Conservation (phyloP, 768 basidiomycete species). For the Tylopilus balloui region DNA sequence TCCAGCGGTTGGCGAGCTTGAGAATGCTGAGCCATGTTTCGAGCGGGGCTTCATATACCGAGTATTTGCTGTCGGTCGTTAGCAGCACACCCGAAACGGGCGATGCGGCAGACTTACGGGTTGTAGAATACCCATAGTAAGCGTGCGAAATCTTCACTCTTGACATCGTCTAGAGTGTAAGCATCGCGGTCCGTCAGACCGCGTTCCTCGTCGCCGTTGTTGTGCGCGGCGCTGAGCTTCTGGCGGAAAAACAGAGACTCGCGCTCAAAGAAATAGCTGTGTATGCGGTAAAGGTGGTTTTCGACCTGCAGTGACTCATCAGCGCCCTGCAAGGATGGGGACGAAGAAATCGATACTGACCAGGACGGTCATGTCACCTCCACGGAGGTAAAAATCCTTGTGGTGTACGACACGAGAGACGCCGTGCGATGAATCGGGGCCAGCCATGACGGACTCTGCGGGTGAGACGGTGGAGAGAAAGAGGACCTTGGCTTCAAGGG, state of each 20-base stretch:
- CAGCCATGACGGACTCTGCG: slow-evolving; percentile 22
- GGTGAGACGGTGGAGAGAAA: slow-evolving; percentile 23
- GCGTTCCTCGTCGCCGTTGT: slow-evolving; percentile 25
- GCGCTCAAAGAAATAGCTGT: slow-evolving; percentile 59
- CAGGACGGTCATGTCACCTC: slow-evolving; percentile 55
- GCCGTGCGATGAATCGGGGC: slow-evolving; percentile 23
- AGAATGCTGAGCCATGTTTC: slow-evolving; percentile 43
- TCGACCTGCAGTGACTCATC: slow-evolving; percentile 44
- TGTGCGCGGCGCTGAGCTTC: slow-evolving; percentile 30
- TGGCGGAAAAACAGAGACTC: slow-evolving; percentile 49
- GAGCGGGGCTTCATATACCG: slow-evolving; percentile 35
- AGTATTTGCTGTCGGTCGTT: slow-evolving; percentile 30
- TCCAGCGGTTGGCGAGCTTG: slow-evolving; percentile 37
- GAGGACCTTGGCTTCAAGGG: slow-evolving; percentile 29
- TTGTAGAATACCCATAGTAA: slow-evolving; percentile 66
- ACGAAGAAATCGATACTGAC: slow-evolving; percentile 33
- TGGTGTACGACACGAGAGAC: slow-evolving; percentile 32
- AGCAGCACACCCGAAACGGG: background rate
- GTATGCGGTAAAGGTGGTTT: slow-evolving; percentile 51
- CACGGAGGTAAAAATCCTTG: slow-evolving; percentile 50
- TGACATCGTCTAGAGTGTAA: slow-evolving; percentile 42
- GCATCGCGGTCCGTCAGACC: slow-evolving; percentile 41
- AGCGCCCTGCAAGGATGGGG: slow-evolving; percentile 4
- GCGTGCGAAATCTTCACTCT: slow-evolving; percentile 46
- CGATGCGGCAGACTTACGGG: slow-evolving; percentile 36